Evolutionary conservation across 2,329 filamentous ascomycete species (phyloP).

Genomic region (Nigrospora oryzae): DNA sequence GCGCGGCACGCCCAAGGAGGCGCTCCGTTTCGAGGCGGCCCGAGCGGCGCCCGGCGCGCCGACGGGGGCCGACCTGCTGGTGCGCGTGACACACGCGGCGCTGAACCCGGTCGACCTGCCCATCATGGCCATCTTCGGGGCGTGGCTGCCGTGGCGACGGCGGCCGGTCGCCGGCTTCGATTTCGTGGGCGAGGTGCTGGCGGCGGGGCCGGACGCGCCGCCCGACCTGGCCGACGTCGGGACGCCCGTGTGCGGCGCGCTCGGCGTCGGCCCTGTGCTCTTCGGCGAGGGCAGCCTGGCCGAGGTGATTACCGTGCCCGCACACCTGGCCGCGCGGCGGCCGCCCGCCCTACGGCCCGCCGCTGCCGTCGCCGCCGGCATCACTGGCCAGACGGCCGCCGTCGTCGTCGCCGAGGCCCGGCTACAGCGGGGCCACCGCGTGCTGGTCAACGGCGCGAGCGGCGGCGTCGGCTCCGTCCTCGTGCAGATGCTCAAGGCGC

Average conservation of each 20-base stretch:
- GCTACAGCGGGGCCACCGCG: not conserved
- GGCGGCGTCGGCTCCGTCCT: constrained; percentile 6
- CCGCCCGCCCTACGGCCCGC: not conserved
- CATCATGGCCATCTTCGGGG: constrained; percentile 1
- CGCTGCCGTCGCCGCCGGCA: constrained; percentile 1
- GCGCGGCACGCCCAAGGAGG: constrained; percentile 2
- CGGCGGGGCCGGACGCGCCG: not conserved
- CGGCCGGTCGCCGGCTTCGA: constrained; percentile 3
- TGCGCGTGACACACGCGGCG: constrained; percentile 5
- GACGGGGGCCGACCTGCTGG: constrained; percentile 2
- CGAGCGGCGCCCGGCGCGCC: constrained; percentile 1
- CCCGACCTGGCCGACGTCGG: not conserved
- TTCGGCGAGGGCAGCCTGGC: constrained; percentile 4
- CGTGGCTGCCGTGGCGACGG: constrained; percentile 5
- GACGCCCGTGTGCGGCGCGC: constrained; percentile 4
- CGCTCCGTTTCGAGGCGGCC: not conserved
- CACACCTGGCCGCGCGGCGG: constrained; percentile 1
- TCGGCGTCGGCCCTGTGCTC: constrained; percentile 3
- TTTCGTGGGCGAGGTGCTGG: constrained; percentile 4
- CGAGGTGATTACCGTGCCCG: constrained; percentile 3
- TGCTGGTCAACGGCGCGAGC: constrained; percentile 6
- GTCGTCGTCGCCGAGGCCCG: constrained; percentile 2
- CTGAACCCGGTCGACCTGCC: constrained; percentile 6
- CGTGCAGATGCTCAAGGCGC: constrained; percentile 3
- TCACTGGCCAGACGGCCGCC: constrained; percentile 5